Evolutionary conservation across 2,329 filamentous ascomycete species (phyloP).

Genomic region (Hypoxylon sp.): DNA sequence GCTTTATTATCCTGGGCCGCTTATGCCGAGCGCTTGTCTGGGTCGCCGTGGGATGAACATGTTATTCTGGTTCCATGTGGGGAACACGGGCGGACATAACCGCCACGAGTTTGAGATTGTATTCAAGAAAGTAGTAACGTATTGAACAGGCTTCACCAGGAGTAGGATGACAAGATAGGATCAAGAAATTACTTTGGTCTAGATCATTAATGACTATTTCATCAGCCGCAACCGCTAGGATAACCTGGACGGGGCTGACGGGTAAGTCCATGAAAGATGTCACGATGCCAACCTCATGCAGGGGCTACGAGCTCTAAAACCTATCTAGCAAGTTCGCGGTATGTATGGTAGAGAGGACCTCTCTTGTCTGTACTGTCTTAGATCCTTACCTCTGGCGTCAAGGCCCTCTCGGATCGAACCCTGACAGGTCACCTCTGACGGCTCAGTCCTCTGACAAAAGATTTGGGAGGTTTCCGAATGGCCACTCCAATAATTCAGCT

Average conservation of each 20-base stretch:
- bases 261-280: background rate
- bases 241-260: no score
- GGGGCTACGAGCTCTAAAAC: no score
- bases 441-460: no score
- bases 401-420: no score
- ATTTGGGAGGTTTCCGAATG: background rate
- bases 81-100: background rate
- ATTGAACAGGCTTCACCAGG: background rate
- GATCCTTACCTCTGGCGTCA: no score
- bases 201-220: background rate
- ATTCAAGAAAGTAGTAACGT: background rate
- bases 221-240: background rate
- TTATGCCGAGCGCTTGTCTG: background rate
- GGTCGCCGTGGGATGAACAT: background rate
- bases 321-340: no score
- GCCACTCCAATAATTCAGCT: background rate
- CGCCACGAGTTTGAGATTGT: background rate
- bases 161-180: background rate
- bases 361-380: no score
- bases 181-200: background rate
- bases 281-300: no score
- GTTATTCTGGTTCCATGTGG: background rate
- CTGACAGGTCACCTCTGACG: no score
- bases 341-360: no score
- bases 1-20: background rate